Conservation (phyloP, 345 rosid genomes). For the Gossypium thurberi region DNA sequence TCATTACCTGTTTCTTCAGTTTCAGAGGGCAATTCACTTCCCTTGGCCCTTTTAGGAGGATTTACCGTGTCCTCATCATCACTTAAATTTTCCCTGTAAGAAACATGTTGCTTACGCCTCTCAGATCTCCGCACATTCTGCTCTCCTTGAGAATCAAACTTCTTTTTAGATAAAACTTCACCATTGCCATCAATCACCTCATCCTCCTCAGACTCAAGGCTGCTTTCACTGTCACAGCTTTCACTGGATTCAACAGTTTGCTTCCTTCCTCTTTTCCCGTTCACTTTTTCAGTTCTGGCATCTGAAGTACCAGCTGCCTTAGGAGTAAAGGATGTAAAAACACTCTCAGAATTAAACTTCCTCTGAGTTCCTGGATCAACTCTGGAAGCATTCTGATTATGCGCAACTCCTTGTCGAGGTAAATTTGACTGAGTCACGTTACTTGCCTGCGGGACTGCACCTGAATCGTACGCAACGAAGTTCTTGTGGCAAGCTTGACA, state of each 20-base stretch:
- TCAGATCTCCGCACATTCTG: conserved; percentile 54
- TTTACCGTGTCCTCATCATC: conserved; percentile 46
- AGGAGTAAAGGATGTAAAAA: conserved; percentile 22
- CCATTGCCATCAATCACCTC: conserved; percentile 25
- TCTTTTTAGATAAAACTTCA: conserved; percentile 28
- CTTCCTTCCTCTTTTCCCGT: conserved; percentile 47
- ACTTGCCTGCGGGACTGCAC: conserved; percentile 22
- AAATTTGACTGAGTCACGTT: conserved; percentile 28
- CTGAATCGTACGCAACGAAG: conserved; percentile 43
- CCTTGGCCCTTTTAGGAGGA: conserved; percentile 31
- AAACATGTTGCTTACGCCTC: conserved; percentile 59
- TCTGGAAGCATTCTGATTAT: conserved; percentile 34
- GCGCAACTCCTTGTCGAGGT: conserved; percentile 34
- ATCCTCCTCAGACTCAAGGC: conserved; percentile 37
- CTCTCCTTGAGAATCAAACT: conserved; percentile 23
- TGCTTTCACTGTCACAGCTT: conserved; percentile 23
- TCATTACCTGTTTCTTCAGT: conserved; percentile 17
- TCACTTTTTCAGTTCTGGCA: conserved; percentile 25
- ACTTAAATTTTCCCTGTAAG: conserved; percentile 57
- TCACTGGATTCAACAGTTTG: conserved; percentile 45
- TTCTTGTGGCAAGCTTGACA: conserved; percentile 51
- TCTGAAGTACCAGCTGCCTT: conserved; percentile 24
- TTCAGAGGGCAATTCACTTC: conserved; percentile 20
- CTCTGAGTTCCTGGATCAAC: conserved; percentile 33
- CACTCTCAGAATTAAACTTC: conserved; percentile 23